Percentiles rank a stretch among this genome's conserved stretches.
phyloP scores from a whole-genome alignment of 441 rosid genomes.

The Adansonia rubrostipa region DNA sequence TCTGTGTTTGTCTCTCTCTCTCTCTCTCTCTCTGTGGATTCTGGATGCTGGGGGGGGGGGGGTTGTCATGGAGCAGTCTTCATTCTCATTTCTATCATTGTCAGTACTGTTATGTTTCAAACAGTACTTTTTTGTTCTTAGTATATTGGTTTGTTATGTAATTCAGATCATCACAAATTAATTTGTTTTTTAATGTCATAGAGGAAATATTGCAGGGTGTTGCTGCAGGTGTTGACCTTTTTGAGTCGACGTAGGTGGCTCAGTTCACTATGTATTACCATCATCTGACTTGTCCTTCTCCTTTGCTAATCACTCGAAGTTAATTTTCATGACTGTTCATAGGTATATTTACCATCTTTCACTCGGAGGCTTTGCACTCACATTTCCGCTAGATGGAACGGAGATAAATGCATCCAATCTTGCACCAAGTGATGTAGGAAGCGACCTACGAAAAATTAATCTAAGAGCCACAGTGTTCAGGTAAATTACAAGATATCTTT shows the following conservation, averaged over 20 bases:
- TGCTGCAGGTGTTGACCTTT: slow-evolving; percentile 75
- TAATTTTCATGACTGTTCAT: slow-evolving; percentile 28
- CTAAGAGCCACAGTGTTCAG: slow-evolving; percentile 63
- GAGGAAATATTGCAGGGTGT: slow-evolving; percentile 81
- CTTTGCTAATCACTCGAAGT: slow-evolving; percentile 2
- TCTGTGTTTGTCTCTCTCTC: no score
- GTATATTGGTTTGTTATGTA: slow-evolving; percentile 1
- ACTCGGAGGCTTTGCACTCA: slow-evolving; percentile 69
- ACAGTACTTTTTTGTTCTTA: neutral
- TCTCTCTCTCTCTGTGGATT: neutral
- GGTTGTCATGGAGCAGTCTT: no score
- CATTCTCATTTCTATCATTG: neutral
- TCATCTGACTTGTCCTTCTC: neutral
- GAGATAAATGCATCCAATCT: slow-evolving; percentile 26
- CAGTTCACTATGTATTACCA: slow-evolving; percentile 11
- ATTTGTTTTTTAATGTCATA: slow-evolving; percentile 32
- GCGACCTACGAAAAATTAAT: slow-evolving; percentile 60
- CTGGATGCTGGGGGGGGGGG: neutral
- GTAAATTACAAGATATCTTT: slow-evolving; percentile 36
- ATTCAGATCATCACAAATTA: neutral
- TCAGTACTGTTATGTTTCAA: neutral
- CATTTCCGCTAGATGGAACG: slow-evolving; percentile 48
- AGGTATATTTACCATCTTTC: slow-evolving; percentile 75
- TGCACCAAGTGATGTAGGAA: slow-evolving; percentile 35
- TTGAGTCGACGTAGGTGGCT: slow-evolving; percentile 59